phyloP scores from a whole-genome alignment of 768 basidiomycete species.

The Tremella mesenterica region DNA sequence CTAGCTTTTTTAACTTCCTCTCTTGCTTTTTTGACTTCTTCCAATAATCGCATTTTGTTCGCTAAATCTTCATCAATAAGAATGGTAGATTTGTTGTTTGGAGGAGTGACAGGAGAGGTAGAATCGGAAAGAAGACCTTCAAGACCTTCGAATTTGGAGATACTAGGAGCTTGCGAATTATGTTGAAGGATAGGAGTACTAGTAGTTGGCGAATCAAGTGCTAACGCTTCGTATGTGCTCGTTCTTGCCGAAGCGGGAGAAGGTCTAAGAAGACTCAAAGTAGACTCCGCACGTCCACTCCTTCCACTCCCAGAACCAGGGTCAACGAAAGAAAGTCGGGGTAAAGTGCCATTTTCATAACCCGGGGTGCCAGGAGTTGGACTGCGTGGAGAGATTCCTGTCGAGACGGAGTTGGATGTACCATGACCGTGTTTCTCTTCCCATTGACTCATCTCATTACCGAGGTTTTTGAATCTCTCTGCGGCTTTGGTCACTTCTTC shows the following conservation, averaged over 20 bases:
- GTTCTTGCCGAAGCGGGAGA: not conserved
- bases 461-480: conserved; percentile 56
- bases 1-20: conserved; percentile 13
- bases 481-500: conserved; percentile 69
- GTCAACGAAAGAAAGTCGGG: not conserved
- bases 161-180: conserved; percentile 2
- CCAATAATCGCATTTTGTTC: conserved; percentile 38
- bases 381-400: not conserved
- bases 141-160: conserved; percentile 4
- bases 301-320: conserved; percentile 16
- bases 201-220: not conserved
- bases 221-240: not conserved
- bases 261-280: conserved; percentile 14
- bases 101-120: not conserved
- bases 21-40: conserved; percentile 37
- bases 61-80: conserved; percentile 19
- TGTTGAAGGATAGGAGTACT: not conserved
- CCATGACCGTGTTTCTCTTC: conserved; percentile 70
- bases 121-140: conserved; percentile 5
- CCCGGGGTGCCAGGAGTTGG: too few species aligned
- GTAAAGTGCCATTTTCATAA: not conserved
- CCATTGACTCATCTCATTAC: conserved; percentile 71
- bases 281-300: conserved; percentile 6
- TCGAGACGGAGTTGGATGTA: conserved; percentile 6
- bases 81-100: not conserved